phyloP scores from a whole-genome alignment of 768 basidiomycete genomes.

The Lactifluus rugatus region DNA sequence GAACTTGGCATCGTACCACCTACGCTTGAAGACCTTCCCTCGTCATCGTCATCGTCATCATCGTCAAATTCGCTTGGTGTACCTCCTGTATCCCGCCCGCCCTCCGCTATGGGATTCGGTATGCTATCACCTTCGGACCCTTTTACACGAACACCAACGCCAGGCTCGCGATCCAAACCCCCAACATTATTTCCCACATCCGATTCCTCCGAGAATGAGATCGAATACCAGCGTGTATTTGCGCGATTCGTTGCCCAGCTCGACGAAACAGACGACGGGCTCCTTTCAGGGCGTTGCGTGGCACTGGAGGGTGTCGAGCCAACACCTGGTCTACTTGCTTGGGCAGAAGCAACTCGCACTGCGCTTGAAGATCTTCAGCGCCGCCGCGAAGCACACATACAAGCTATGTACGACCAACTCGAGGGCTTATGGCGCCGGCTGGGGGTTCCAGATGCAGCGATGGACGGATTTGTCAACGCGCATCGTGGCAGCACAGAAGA shows the following conservation, averaged over 20 bases:
- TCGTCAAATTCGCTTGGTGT: conserved; percentile 22
- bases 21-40: conserved; percentile 36
- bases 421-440: conserved; percentile 85
- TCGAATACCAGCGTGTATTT: conserved; percentile 16
- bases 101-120: conserved; percentile 27
- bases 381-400: conserved; percentile 73
- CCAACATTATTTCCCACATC: conserved; percentile 22
- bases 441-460: conserved; percentile 66
- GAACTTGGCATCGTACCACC: conserved; percentile 72
- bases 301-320: conserved; percentile 76
- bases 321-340: conserved; percentile 58
- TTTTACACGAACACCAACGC: conserved; percentile 29
- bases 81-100: conserved; percentile 25
- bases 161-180: conserved; percentile 24
- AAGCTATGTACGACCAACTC: conserved; percentile 88
- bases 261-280: conserved; percentile 18
- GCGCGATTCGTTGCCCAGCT: conserved; percentile 17
- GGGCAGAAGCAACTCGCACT: conserved; percentile 49
- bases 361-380: conserved; percentile 67
- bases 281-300: conserved; percentile 26
- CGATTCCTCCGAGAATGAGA: conserved; percentile 8
- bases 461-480: conserved; percentile 88
- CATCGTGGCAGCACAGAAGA: conserved; percentile 75
- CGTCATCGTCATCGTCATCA: conserved; percentile 28
- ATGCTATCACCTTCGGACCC: conserved; percentile 7